Percentiles rank a stretch among this genome's conserved stretches.
phyloP scores from a whole-genome alignment of 306 rosid genomes.

The Pyrus pyrifolia region DNA sequence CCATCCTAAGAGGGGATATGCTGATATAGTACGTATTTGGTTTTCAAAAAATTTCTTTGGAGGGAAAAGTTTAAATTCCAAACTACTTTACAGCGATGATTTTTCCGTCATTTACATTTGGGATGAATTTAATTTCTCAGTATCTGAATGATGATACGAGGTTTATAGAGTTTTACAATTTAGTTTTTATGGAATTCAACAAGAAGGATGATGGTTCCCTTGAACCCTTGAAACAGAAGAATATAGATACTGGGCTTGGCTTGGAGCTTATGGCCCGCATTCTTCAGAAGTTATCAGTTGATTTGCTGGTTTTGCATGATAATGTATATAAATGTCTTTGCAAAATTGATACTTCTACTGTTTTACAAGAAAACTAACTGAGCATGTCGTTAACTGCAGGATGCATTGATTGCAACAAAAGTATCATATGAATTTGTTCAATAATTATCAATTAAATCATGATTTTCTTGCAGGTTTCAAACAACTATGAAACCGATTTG shows the following conservation, averaged over 20 bases:
- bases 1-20: constrained; percentile 73
- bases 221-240: constrained; percentile 86
- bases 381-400: background rate
- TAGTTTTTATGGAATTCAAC: constrained; percentile 95
- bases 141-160: constrained; percentile 83
- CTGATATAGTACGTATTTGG: constrained; percentile 44
- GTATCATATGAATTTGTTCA: constrained; percentile 14
- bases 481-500: constrained; percentile 90
- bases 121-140: constrained; percentile 35
- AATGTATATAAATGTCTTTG: background rate
- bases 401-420: background rate
- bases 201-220: constrained; percentile 77
- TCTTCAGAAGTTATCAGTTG: constrained; percentile 68
- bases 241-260: constrained; percentile 94
- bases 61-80: constrained; percentile 14
- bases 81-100: constrained; percentile 1
- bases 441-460: constrained; percentile 10
- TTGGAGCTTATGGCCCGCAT: constrained; percentile 92
- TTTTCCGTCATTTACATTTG: background rate
- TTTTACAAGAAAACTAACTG: background rate
- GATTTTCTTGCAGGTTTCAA: constrained; percentile 68
- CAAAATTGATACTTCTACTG: background rate
- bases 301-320: constrained; percentile 9
- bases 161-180: constrained; percentile 87
- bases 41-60: background rate